phyloP scores from a whole-genome alignment of 257 asterid species.

The Salvia splendens region DNA sequence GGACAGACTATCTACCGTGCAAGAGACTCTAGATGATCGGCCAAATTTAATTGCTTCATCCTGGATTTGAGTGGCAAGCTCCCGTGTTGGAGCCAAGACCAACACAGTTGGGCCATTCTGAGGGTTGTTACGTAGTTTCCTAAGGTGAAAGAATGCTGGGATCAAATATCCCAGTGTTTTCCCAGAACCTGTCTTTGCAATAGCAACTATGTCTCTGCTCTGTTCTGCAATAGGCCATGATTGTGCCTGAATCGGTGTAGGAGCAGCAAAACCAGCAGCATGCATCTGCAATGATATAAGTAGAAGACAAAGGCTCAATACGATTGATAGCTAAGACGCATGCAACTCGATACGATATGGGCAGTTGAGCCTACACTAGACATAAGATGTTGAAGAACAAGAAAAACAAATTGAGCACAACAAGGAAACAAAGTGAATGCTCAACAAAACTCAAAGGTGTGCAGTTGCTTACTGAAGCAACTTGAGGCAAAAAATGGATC shows the following conservation, averaged over 20 bases:
- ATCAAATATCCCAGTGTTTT: constrained; percentile 91
- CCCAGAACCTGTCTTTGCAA: constrained; percentile 98
- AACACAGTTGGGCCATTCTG: constrained; percentile 85
- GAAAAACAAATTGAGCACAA: constrained; percentile 2
- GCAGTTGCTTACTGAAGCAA: constrained; percentile 99
- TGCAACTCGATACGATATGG: constrained; percentile 29
- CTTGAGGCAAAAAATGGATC: constrained; percentile 87
- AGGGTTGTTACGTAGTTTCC: constrained; percentile 68
- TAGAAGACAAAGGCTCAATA: constrained; percentile 29
- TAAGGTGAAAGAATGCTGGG: constrained; percentile 87
- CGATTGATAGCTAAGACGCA: constrained; percentile 15
- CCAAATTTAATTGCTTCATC: constrained; percentile 97
- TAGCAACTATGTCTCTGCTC: constrained; percentile 84
- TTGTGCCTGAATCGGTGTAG: constrained; percentile 98
- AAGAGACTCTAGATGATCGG: constrained; percentile 82
- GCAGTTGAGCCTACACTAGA: constrained; percentile 29
- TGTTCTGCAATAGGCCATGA: constrained; percentile 94
- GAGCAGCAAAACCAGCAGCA: constrained; percentile 84
- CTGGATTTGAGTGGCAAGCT: constrained; percentile 97
- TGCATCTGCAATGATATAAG: constrained; percentile 60
- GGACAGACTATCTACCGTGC: constrained; percentile 64
- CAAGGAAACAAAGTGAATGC: constrained; percentile 39
- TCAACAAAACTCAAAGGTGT: constrained; percentile 59
- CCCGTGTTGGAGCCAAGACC: constrained; percentile 97
- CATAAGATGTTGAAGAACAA: constrained; percentile 28